Percentiles rank a stretch among this genome's conserved stretches.
phyloP scores from a whole-genome alignment of 2,329 filamentous ascomycete genomes.

The Chaetothyriales sp. region DNA sequence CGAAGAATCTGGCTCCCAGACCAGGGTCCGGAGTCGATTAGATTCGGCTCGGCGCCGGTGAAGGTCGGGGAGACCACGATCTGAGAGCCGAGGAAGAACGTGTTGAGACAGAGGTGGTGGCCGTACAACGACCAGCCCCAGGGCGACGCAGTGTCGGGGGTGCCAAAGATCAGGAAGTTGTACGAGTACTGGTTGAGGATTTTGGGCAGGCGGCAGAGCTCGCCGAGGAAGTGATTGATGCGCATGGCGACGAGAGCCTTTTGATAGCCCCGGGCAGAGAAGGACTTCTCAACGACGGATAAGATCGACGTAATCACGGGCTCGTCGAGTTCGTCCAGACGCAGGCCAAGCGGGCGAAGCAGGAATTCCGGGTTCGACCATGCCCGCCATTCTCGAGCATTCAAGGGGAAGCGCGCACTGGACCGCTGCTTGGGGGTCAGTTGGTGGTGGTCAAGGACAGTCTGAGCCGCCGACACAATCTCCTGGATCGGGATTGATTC shows the following conservation, averaged over 20 bases:
- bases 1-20: constrained; percentile 51
- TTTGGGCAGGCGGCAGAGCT: constrained; percentile 44
- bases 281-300: constrained; percentile 39
- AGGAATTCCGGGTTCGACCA: constrained; percentile 62
- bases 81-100: constrained; percentile 50
- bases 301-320: constrained; percentile 37
- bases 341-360: constrained; percentile 51
- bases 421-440: constrained; percentile 37
- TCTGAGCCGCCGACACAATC: constrained; percentile 40
- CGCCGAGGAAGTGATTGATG: constrained; percentile 59
- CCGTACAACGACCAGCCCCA: constrained; percentile 68
- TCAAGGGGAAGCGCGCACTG: constrained; percentile 44
- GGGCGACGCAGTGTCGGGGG: constrained; percentile 39
- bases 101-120: constrained; percentile 60
- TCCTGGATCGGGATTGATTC: constrained; percentile 44
- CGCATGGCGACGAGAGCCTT: constrained; percentile 57
- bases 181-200: constrained; percentile 64
- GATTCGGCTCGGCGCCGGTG: constrained; percentile 64
- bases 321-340: constrained; percentile 46
- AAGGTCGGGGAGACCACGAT: constrained; percentile 61
- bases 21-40: constrained; percentile 51
- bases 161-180: constrained; percentile 58
- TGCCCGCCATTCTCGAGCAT: constrained; percentile 56
- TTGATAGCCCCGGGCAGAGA: constrained; percentile 55
- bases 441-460: constrained; percentile 29